These are phyloP conservation scores for Pseudogymnoascus sp. DNA, from an alignment of 2,329 filamentous ascomycete genomes.

Conservation along the genomic window DNA sequence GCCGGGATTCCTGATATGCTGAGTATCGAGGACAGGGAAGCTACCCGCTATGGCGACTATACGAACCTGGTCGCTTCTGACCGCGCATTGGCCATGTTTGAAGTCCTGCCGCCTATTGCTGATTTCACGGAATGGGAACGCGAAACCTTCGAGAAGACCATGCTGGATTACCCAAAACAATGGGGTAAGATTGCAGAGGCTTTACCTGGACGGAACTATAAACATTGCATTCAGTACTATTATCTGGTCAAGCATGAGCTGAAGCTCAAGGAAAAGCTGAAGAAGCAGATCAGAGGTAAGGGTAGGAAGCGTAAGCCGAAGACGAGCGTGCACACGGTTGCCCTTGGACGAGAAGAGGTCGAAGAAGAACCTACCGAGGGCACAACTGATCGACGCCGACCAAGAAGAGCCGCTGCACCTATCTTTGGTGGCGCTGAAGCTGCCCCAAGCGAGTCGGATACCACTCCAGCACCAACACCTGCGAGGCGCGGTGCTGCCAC, in stretches of 20 bases:
- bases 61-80: conserved; percentile 58
- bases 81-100: conserved; percentile 60
- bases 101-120: conserved; percentile 63
- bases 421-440: conserved; percentile 61
- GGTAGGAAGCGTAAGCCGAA: conserved; percentile 44
- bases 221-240: conserved; percentile 78
- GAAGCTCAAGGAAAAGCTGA: conserved; percentile 69
- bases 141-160: conserved; percentile 63
- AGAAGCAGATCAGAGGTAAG: conserved; percentile 47
- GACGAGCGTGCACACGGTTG: conserved; percentile 57
- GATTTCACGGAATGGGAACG: conserved; percentile 68
- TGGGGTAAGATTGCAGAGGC: conserved; percentile 70
- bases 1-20: conserved; percentile 65
- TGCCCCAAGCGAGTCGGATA: conserved; percentile 53
- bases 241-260: conserved; percentile 70
- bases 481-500: conserved; percentile 40
- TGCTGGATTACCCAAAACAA: conserved; percentile 70
- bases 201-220: conserved; percentile 61
- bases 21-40: conserved; percentile 52
- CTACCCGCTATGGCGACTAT: conserved; percentile 54
- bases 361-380: conserved; percentile 51
- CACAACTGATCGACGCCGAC: conserved; percentile 47
- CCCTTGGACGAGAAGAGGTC: conserved; percentile 50
- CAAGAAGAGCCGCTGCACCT: conserved; percentile 59
- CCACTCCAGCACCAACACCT: conserved; percentile 50